These are phyloP conservation scores for Hypericum perforatum DNA, from an alignment of 345 rosid genomes.

Conservation along the genomic window DNA sequence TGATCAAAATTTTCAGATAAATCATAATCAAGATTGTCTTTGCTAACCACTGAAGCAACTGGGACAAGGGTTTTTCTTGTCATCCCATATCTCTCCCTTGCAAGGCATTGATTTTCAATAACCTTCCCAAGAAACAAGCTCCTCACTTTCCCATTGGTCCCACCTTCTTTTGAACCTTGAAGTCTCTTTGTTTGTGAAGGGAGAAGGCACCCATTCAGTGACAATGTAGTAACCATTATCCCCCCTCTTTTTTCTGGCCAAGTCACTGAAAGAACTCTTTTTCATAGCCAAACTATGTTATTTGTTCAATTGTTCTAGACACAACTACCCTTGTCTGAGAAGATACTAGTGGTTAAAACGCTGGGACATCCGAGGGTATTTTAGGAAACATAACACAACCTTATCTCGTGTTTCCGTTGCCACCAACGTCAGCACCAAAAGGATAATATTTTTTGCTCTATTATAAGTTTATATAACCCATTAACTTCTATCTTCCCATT, in stretches of 20 bases:
- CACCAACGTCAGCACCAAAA: constrained; percentile 10
- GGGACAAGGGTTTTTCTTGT: constrained; percentile 12
- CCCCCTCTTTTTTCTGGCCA: constrained; percentile 9
- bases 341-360: too few species aligned
- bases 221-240: constrained; percentile 36
- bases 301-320: constrained; percentile 12
- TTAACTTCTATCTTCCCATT: not conserved
- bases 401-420: constrained; percentile 28
- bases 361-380: too few species aligned
- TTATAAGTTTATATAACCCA: too few species aligned
- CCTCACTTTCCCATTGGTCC: constrained; percentile 20
- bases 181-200: constrained; percentile 29
- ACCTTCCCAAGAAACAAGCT: constrained; percentile 28
- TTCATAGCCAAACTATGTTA: not conserved
- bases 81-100: constrained; percentile 14
- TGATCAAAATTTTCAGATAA: too few species aligned
- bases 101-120: constrained; percentile 9
- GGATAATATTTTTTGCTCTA: not conserved
- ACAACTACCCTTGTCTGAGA: constrained; percentile 12
- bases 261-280: not conserved
- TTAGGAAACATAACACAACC: constrained; percentile 11
- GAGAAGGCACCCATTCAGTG: constrained; percentile 24
- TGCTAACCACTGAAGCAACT: constrained; percentile 37
- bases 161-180: constrained; percentile 14
- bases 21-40: not conserved